phyloP scores from a whole-genome alignment of 106 monocot genomes.

The Phalaenopsis aphrodite region DNA sequence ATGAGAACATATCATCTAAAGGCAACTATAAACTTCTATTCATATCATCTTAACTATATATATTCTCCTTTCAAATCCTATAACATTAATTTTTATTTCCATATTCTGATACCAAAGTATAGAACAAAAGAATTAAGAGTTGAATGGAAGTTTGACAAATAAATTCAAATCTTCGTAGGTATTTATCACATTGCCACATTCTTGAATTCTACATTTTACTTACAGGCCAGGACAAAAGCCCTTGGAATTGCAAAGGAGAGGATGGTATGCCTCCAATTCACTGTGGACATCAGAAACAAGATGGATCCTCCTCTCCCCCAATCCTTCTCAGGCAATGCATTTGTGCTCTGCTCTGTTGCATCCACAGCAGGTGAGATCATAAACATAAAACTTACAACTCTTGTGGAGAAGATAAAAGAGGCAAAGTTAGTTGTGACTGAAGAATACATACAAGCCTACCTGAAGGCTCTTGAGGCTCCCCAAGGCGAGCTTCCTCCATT shows the following conservation, averaged over 20 bases:
- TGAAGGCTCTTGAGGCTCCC: conserved; percentile 28
- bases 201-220: not conserved
- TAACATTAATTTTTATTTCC: too few relatives aligned
- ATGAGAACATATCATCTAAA: too few relatives aligned
- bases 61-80: too few relatives aligned
- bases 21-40: too few relatives aligned
- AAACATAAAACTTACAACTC: conserved; percentile 4
- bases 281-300: conserved; percentile 24
- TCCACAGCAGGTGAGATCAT: conserved; percentile 21
- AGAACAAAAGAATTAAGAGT: too few relatives aligned
- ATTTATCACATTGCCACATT: too few relatives aligned
- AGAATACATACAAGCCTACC: conserved; percentile 25
- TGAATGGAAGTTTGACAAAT: too few relatives aligned
- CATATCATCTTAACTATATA: too few relatives aligned
- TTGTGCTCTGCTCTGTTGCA: conserved; percentile 37
- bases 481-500: conserved; percentile 18
- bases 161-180: too few relatives aligned
- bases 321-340: conserved; percentile 43
- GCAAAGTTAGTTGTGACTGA: conserved; percentile 21
- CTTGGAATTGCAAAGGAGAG: conserved; percentile 14
- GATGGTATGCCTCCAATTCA: conserved; percentile 37
- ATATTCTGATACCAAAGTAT: too few relatives aligned
- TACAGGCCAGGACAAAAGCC: conserved; percentile 39
- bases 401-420: conserved; percentile 26
- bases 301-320: conserved; percentile 27